Conservation (phyloP, 2,329 filamentous ascomycete species). For the Diaporthe sp. region DNA sequence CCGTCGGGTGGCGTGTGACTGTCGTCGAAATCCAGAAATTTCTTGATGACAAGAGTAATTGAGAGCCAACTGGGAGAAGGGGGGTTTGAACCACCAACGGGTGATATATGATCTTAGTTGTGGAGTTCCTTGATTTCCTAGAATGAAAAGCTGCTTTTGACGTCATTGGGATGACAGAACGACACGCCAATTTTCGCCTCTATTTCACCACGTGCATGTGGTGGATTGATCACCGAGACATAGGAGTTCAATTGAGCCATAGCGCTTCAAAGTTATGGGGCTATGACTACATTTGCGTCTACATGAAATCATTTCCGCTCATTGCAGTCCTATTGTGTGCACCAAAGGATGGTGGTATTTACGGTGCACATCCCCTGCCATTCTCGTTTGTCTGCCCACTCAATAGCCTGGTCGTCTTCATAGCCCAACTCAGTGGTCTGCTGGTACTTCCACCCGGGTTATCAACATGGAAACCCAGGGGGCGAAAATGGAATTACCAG, state of each 20-base stretch:
- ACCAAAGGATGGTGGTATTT: background rate
- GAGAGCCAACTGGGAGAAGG: background rate
- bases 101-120: background rate
- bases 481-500: background rate
- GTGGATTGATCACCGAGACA: background rate
- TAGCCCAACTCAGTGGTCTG: background rate
- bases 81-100: too few species aligned
- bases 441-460: background rate
- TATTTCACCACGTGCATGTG: background rate
- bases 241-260: background rate
- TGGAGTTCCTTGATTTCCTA: slow-evolving; percentile 11
- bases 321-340: background rate
- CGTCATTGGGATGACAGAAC: slow-evolving; percentile 18
- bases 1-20: background rate
- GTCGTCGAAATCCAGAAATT: too few species aligned
- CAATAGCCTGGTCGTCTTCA: background rate
- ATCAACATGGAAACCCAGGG: background rate
- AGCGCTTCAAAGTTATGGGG: too few species aligned
- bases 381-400: background rate
- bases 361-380: background rate
- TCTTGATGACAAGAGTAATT: background rate
- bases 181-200: background rate
- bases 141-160: slow-evolving; percentile 8
- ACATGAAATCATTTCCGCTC: background rate
- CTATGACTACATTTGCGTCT: background rate